These are phyloP conservation scores for Penicillium pulvis DNA, from an alignment of 495 filamentous ascomycete genomes.

Conservation along the genomic window DNA sequence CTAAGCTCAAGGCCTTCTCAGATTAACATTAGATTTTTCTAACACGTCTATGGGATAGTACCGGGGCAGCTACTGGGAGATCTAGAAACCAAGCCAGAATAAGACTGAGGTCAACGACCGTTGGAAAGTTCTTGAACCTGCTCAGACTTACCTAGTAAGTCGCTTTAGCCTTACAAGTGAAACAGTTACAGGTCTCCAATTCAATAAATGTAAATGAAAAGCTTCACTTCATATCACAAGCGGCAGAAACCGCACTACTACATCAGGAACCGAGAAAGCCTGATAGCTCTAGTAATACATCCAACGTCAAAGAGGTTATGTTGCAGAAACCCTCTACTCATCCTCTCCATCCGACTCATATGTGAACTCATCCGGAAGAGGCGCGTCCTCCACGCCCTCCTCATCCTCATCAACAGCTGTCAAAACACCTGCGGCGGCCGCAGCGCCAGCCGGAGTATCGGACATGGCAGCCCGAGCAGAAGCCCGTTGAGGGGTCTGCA, in stretches of 20 bases:
- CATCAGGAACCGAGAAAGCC: constrained; percentile 34
- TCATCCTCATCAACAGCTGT: constrained; percentile 86
- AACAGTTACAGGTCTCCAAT: background rate
- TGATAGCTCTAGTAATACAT: constrained; percentile 53
- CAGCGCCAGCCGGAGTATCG: constrained; percentile 53
- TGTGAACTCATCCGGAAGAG: constrained; percentile 77
- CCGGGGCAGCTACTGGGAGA: background rate
- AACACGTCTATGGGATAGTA: background rate
- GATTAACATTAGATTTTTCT: no score
- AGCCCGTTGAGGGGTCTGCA: constrained; percentile 47
- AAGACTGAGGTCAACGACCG: background rate
- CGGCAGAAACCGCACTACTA: constrained; percentile 19
- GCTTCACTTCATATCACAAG: constrained; percentile 26
- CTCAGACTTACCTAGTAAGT: background rate
- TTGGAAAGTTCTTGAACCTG: background rate
- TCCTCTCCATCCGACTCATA: constrained; percentile 78
- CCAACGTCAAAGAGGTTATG: constrained; percentile 28
- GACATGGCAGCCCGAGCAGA: constrained; percentile 31
- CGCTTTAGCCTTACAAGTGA: background rate
- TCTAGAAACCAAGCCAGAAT: background rate
- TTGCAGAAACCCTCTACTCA: constrained; percentile 43
- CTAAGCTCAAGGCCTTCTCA: no score
- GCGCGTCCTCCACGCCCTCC: constrained; percentile 78
- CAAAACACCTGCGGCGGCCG: constrained; percentile 76
- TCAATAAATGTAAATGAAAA: constrained; percentile 2